Conservation (phyloP, 192 early-diverging fungal species). For the Backusella circina region DNA sequence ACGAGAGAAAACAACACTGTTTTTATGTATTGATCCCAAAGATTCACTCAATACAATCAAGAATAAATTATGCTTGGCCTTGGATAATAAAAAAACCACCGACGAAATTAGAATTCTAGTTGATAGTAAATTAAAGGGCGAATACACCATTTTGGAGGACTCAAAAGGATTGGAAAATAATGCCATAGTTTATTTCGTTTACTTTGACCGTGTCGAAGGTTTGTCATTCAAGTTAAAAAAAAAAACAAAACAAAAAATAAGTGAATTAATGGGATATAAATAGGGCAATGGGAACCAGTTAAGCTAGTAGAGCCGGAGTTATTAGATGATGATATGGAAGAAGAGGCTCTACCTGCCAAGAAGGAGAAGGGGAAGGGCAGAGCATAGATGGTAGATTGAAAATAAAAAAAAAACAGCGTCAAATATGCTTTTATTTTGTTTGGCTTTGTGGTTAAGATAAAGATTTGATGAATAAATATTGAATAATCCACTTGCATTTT, state of each 20-base stretch:
- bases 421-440: too few relatives aligned
- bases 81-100: not conserved
- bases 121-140: not conserved
- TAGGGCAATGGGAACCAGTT: conserved; percentile 17
- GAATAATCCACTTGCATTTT: too few relatives aligned
- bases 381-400: not conserved
- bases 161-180: not conserved
- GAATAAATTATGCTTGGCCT: not conserved
- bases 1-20: conserved; percentile 1
- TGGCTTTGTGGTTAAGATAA: too few relatives aligned
- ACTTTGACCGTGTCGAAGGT: conserved; percentile 4
- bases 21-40: not conserved
- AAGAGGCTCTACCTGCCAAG: not conserved
- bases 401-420: too few relatives aligned
- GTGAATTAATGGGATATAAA: too few relatives aligned
- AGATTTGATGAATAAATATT: too few relatives aligned
- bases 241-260: too few relatives aligned
- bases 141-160: not conserved
- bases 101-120: conserved; percentile 5
- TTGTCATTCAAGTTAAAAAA: not conserved
- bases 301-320: conserved; percentile 7
- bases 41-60: not conserved
- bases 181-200: conserved; percentile 7
- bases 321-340: conserved; percentile 2
- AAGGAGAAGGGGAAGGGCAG: conserved; percentile 10